Percentiles rank a stretch among this genome's conserved stretches.
Conservation (phyloP, 768 basidiomycete genomes). For the Tylopilus sp. region DNA sequence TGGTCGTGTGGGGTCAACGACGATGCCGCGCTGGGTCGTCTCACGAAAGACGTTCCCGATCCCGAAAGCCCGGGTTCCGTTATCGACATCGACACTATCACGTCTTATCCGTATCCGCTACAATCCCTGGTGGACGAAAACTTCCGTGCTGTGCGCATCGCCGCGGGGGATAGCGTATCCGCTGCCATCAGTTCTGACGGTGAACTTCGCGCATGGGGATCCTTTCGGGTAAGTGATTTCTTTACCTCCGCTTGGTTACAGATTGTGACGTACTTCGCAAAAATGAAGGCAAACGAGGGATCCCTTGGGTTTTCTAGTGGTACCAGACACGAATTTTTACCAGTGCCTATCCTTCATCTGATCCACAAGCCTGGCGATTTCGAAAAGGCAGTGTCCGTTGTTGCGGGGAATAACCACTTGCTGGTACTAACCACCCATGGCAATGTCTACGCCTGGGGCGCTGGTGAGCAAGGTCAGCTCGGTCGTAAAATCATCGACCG, state of each 20-base stretch:
- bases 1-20: constrained; percentile 90
- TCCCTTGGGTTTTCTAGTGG: constrained; percentile 79
- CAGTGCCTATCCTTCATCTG: constrained; percentile 57
- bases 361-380: constrained; percentile 57
- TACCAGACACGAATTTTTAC: constrained; percentile 62
- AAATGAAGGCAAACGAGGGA: constrained; percentile 65
- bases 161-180: constrained; percentile 85
- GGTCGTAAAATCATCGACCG: constrained; percentile 88
- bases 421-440: constrained; percentile 87
- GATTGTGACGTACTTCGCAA: constrained; percentile 3
- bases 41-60: constrained; percentile 58
- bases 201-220: constrained; percentile 83
- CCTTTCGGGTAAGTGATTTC: constrained; percentile 68
- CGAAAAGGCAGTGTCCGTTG: constrained; percentile 73
- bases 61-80: constrained; percentile 57
- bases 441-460: constrained; percentile 85
- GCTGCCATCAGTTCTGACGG: constrained; percentile 80
- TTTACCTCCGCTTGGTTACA: neutral
- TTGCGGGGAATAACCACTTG: constrained; percentile 85
- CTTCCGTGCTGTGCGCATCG: constrained; percentile 81
- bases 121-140: constrained; percentile 68
- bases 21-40: constrained; percentile 81
- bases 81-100: constrained; percentile 50
- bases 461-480: constrained; percentile 86
- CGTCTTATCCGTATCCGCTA: constrained; percentile 60